Base-by-base conservation (phyloP, 257 asterid species). In the Nicotiana obtusifolia region DNA sequence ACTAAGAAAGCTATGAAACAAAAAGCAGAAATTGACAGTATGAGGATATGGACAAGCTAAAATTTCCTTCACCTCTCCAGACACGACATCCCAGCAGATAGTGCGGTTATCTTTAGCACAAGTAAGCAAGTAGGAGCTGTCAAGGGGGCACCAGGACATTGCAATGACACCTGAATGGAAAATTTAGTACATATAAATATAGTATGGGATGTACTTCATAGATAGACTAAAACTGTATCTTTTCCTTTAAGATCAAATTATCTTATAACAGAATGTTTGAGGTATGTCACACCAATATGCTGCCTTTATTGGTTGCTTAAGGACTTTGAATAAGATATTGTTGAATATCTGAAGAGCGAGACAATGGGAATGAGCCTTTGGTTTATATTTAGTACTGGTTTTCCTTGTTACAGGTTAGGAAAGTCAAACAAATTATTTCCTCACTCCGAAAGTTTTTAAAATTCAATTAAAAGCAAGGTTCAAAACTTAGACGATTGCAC, bases 91-190 rank as follows among this genome's bases (percentile, higher is more conserved):
- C 99, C 99, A 96, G 91, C 99, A 94, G 84, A 96, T 92, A n/a
- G 99, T 96, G 60, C 99, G 97, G 84, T 93, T 96, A 87, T 96
- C 99, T 83, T 96, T 96, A 76, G 97, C 97, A 90, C 99, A 96
- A n/a, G 99, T 94, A 86, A 96, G 95, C 81, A 96, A 84, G 86
- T 96, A 94, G 67, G 99, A 91, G 86, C 95, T 94, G 82, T 96
- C 99, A 82, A 88, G 82, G 13, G 98, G 98, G 89, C 99, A 96
- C 99, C 99, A 96, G 66, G 99, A 90, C 98, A 96, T 96, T 37
- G 97, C 98, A 81, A 96, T 92, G 81, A 96, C 98, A 83, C 99
- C 99, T 96, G 89, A 14, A 85, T 4, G 24, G 3, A 44, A 47
- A 80, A 49, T 24, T 20, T 59, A 22, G 3, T 13, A 24, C 37